Evolutionary conservation across 2,329 filamentous ascomycete species (phyloP), one percentile per base, ranked within the genome.

Genomic region (Alternaria triticimaculans): DNA sequence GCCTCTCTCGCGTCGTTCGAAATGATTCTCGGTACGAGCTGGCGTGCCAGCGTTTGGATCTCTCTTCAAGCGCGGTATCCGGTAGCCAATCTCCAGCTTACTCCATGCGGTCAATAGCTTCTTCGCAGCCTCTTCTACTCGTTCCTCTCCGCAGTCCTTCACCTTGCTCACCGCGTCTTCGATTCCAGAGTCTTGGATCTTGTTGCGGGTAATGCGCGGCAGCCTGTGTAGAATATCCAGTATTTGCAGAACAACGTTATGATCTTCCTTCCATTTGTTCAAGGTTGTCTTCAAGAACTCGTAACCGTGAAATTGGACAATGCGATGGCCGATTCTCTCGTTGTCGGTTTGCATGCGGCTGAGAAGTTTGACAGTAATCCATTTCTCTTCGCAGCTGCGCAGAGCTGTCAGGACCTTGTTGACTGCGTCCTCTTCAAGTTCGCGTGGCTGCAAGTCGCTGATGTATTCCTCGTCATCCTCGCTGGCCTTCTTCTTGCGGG

Each of bases 301-400:
- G 79, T 99, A 99, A 56, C 95, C 96, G 83, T 98, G 96, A 91
- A 98, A 96, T 74, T 93, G 92, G 76, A 97, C 92, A 43, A 98
- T 94, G 56, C 91, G 89, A 80, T 96, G 92, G 64, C 92, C 89
- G 60, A 97, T 93, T 67, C 89, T 89, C 75, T 97, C 93, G 71
- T 97, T 94, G 53, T 95, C 88, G 76, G 92, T 94, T 44, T 88
- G 93, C 66, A 99, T 94, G 56, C 96, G 94, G 70, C 90, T 88
- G 63, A 99, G 87, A 60, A 99, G 85, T 82, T 98, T 98, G 81
- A 97, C 94, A 3, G 93, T 94, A 80, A 99, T 97, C 96, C 96
- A 99, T 81, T 97, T 97, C 85, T 99, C 96, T 81, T 97, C 97
- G 86, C 93, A 97, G 80, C 97, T 95, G 89, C 97, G 94, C 63